Base-by-base conservation (phyloP, 164 flowering plant genomes). In the Kalanchoe fedtschenkoi region DNA sequence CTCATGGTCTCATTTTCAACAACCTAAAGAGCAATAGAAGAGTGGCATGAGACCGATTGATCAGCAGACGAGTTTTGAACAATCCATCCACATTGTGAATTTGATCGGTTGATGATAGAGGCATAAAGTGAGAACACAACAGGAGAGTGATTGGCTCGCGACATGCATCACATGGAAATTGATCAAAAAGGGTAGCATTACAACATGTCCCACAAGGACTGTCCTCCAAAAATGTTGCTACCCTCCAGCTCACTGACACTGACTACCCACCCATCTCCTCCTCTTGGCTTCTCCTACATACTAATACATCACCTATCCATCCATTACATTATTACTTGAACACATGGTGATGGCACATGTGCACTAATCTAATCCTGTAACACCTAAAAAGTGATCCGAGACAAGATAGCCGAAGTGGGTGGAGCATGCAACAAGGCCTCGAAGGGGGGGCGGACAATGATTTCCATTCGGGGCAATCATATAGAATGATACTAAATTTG, bases 151-250 rank as follows among this genome's bases (percentile, higher is more conserved):
- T 51, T 51, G 32, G 56, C 24, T n/a, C n/a, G 56, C 24, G 16
- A 51, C 56, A 26, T 51, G 56, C 56, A 51, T 51, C 24, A 51
- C 56, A 51, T 24, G 16, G 56, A 51, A 47, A 26, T n/a, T 51
- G 56, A 51, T 51, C 56, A 51, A 51, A 10, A 51, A n/a, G 2
- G 56, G 56, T 13, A 26, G 17, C 56, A 17, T 26, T 24, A 51
- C 32, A 51, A 10, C 11, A 3, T 51, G 32, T 13, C 56, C 56
- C 32, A 51, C 56, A 15, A 51, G 15, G 32, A 51, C 26, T 16
- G 33, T 51, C 56, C 56, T 51, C 32, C 30, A 51, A 51, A 51
- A 47, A 47, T 47, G 30, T 47, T 10, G 24, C 55, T 47, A 24
- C 30, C 22, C 30, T 26, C 16, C 11, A 47, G 55, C 55, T 47